phyloP scores from a whole-genome alignment of 2,329 filamentous ascomycete genomes.

The Aspergillus proliferans region DNA sequence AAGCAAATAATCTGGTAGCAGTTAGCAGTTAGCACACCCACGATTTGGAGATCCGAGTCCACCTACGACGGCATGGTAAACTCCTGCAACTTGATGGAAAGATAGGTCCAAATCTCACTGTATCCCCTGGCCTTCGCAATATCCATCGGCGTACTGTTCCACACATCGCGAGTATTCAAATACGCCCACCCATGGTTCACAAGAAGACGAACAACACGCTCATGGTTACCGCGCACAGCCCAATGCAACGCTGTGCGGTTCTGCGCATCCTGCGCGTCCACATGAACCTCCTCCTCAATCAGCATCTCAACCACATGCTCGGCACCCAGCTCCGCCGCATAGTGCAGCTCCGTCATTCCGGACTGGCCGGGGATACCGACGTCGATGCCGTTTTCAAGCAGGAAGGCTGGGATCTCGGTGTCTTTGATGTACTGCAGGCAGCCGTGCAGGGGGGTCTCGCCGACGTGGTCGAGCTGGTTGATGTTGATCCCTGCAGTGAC shows the following conservation, averaged over 20 bases:
- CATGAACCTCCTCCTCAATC: neutral
- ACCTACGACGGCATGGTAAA: too few species aligned
- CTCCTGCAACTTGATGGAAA: neutral
- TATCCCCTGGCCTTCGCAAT: neutral
- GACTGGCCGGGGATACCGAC: slow-evolving; percentile 1
- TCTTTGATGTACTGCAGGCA: neutral
- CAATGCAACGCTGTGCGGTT: neutral
- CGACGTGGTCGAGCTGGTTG: slow-evolving; percentile 1
- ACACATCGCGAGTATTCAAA: neutral
- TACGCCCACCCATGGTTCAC: neutral
- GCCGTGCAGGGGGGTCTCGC: slow-evolving; percentile 4
- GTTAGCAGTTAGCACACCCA: too few species aligned
- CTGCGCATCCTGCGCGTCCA: neutral
- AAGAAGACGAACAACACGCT: neutral
- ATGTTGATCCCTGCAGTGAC: slow-evolving; percentile 1
- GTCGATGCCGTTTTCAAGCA: slow-evolving; percentile 2
- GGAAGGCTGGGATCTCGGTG: neutral
- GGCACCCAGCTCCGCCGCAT: neutral
- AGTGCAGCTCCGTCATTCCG: slow-evolving; percentile 6
- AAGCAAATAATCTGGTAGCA: too few species aligned
- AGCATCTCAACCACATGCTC: neutral
- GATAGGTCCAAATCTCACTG: neutral
- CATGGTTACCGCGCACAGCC: neutral
- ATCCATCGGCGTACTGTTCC: neutral
- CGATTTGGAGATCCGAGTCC: too few species aligned